A percentile compares a stretch with the other conserved stretches of the same genome.
These are phyloP conservation scores for Modicella reniformis DNA, from an alignment of 371 early-diverging fungal species.

Conservation along the genomic window DNA sequence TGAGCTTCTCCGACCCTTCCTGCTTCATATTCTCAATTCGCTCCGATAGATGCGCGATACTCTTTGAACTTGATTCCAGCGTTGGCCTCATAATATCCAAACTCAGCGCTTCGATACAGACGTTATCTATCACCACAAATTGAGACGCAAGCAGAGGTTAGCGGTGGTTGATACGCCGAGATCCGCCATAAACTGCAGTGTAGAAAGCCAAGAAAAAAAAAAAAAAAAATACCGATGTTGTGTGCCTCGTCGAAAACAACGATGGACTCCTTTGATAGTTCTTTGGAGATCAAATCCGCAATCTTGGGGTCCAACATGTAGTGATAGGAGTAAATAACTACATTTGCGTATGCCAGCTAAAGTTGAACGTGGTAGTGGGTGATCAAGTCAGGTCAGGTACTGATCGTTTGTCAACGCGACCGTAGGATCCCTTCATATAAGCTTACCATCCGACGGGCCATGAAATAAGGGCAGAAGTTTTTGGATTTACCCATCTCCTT, in stretches of 20 bases:
- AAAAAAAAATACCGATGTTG: slow-evolving; percentile 87
- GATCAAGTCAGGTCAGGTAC: too few species aligned
- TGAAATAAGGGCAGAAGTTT: slow-evolving; percentile 95
- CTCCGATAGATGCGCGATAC: slow-evolving; percentile 75
- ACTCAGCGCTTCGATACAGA: slow-evolving; percentile 97
- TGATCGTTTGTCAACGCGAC: too few species aligned
- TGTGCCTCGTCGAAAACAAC: slow-evolving; percentile 99
- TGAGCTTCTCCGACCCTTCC: slow-evolving; percentile 86
- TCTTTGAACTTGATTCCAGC: slow-evolving; percentile 89
- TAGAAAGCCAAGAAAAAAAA: not conserved
- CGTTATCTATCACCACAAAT: slow-evolving; percentile 76
- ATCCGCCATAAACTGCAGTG: not conserved
- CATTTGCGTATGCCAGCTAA: slow-evolving; percentile 91
- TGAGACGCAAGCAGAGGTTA: not conserved
- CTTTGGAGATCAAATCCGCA: slow-evolving; percentile 94
- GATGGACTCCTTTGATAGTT: slow-evolving; percentile 93
- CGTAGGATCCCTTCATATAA: too few species aligned
- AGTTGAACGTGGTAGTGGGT: too few species aligned
- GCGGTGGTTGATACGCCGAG: not conserved
- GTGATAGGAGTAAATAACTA: slow-evolving; percentile 99
- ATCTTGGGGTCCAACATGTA: slow-evolving; percentile 99
- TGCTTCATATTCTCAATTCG: slow-evolving; percentile 86
- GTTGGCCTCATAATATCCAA: slow-evolving; percentile 92
- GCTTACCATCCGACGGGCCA: slow-evolving; percentile 85
- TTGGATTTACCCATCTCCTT: slow-evolving; percentile 80